These are phyloP conservation scores for Hyphopichia burtonii DNA, from an alignment of 1,139 yeast species.

Conservation along the genomic window DNA sequence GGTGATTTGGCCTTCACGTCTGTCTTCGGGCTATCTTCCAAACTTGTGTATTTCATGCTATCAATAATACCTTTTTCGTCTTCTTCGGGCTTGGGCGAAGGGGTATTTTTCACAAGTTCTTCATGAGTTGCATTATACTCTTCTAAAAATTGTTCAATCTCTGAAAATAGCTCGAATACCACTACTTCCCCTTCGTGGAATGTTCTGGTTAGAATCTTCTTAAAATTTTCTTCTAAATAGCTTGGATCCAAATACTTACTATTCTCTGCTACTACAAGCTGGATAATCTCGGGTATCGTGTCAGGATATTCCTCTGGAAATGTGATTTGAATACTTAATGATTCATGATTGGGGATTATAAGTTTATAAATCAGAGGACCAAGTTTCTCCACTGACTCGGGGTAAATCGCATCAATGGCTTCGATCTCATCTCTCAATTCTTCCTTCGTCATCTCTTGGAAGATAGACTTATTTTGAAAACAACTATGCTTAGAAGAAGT, in stretches of 20 bases:
- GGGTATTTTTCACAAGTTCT: not conserved
- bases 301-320: constrained; percentile 75
- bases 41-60: too few species aligned
- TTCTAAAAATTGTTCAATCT: constrained; percentile 53
- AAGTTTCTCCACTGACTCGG: constrained; percentile 43
- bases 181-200: constrained; percentile 67
- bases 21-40: not conserved
- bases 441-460: constrained; percentile 45
- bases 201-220: constrained; percentile 48
- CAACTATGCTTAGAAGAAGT: too few species aligned
- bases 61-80: not conserved
- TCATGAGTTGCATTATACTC: constrained; percentile 23
- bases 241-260: constrained; percentile 38
- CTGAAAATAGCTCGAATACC: constrained; percentile 73
- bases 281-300: constrained; percentile 54
- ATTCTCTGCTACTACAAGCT: constrained; percentile 40
- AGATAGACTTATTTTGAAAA: too few species aligned
- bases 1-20: not conserved
- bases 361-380: constrained; percentile 49
- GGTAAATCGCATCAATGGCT: constrained; percentile 89
- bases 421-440: constrained; percentile 75
- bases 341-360: constrained; percentile 62
- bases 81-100: not conserved
- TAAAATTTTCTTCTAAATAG: constrained; percentile 44
- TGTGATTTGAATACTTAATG: constrained; percentile 57